phyloP scores from a whole-genome alignment of 2,329 filamentous ascomycete genomes.

The Zymoseptoria ardabiliae region DNA sequence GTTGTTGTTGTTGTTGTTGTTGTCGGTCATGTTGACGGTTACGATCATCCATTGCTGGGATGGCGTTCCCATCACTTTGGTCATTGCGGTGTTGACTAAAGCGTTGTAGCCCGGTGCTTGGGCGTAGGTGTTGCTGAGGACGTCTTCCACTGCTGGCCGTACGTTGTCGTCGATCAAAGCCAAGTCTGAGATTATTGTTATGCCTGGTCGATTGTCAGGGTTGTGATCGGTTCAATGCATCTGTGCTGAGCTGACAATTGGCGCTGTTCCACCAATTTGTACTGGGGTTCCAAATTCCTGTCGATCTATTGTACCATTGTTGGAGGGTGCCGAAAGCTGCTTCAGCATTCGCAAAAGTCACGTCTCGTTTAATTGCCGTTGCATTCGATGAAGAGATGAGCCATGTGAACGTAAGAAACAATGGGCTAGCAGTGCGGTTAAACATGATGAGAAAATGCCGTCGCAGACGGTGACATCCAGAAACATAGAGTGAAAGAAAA shows the following conservation, averaged over 20 bases:
- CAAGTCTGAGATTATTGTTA: conserved; percentile 25
- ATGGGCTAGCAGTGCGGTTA: neutral
- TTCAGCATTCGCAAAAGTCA: conserved; percentile 20
- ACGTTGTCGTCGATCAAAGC: conserved; percentile 21
- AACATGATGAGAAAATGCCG: neutral
- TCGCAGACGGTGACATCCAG: neutral
- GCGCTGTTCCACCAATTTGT: conserved; percentile 29
- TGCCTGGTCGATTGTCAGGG: conserved; percentile 4
- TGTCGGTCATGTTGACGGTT: neutral
- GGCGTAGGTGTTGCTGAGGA: conserved; percentile 20
- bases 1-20: conserved; percentile 8
- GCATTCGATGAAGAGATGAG: conserved; percentile 2
- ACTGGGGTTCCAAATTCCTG: conserved; percentile 26
- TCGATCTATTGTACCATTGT: conserved; percentile 26
- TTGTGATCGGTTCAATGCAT: neutral
- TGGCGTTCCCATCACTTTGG: neutral
- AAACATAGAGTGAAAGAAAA: neutral
- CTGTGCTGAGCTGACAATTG: conserved; percentile 16
- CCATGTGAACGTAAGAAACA: conserved; percentile 2
- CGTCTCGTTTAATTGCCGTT: conserved; percentile 9
- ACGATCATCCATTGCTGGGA: neutral
- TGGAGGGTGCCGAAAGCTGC: conserved; percentile 21
- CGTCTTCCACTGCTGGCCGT: conserved; percentile 3
- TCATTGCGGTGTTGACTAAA: conserved; percentile 9
- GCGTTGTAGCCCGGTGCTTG: conserved; percentile 24